phyloP scores from a whole-genome alignment of 305 asterid genomes.

The Fraxinus dipetala region DNA sequence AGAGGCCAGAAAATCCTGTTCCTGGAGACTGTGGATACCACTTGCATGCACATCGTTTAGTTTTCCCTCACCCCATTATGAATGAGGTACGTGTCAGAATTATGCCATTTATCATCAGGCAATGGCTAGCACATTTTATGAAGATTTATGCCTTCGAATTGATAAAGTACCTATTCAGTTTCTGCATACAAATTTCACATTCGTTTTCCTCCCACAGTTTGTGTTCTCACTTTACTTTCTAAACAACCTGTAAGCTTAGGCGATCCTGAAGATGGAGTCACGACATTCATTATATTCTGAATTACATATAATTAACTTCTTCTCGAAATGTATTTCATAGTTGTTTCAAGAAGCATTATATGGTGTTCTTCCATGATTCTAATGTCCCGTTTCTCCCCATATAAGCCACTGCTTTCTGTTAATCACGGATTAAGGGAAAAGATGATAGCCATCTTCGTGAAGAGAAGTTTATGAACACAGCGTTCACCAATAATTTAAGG shows the following conservation, averaged over 20 bases:
- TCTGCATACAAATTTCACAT: not conserved
- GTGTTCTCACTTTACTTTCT: not conserved
- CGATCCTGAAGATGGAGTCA: not conserved
- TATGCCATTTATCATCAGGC: not conserved
- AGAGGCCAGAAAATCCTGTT: constrained; percentile 81
- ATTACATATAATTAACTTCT: not conserved
- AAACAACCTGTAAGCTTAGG: not conserved
- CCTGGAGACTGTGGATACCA: constrained; percentile 98
- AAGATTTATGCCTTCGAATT: not conserved
- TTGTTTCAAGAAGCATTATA: not conserved
- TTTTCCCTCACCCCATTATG: constrained; percentile 63
- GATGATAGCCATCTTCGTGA: no score
- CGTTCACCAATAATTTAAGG: not conserved
- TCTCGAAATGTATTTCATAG: not conserved
- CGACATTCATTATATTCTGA: not conserved
- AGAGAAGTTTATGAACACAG: not conserved
- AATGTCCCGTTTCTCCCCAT: not conserved
- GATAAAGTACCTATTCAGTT: not conserved
- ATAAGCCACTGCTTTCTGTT: not conserved
- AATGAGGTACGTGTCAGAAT: constrained; percentile 48
- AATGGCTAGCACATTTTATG: not conserved
- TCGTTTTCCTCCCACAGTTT: not conserved
- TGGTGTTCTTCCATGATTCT: not conserved
- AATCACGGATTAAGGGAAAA: not conserved
- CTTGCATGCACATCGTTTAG: constrained; percentile 75